Evolutionary conservation across 1,284 basidiomycete species (phyloP), one percentile per base, ranked within the genome.

Genomic region (Cerrena zonata): DNA sequence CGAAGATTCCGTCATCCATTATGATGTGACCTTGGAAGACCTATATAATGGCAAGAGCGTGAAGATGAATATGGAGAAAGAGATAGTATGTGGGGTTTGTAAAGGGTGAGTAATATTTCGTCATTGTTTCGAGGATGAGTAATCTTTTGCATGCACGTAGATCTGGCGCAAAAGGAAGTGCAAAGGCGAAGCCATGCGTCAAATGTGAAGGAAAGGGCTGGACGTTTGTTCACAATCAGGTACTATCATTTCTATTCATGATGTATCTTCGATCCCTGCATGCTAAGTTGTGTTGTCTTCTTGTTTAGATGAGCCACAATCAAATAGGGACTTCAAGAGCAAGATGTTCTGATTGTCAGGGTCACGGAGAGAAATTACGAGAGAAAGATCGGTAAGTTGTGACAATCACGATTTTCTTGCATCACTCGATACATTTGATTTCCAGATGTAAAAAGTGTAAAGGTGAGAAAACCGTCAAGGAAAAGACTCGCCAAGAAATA

Each of bases 371-470:
- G 61, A 89, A 83, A 60, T 68, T 95, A 37, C 82, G 86, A 50
- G 93, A 95, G 58, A 95, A 95, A 65, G 94, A 97, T 58, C 76
- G 84, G 86, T 91, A 58, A 48, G 77, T 64, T 24, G 2, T 5
- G 23, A 46, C 7, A 19, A 10, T 23, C 11, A 45, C 25, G 13
- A 22, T 5, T 23, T 10, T 5, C 43, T 7, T 10, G n/a, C 37
- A 27, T 30, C 18, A 13, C 22, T 23, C 19, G 34, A 23, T 26
- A 21, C 44, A 38, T 41, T 46, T 34, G 30, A 15, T 15, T 34
- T 7, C 22, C 60, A 94, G 91, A 56, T 98, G 94, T 75, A 97
- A 94, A 70, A 94, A 91, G 65, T 99, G 94, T 70, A 94, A 95
- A 64, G 94, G 94, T 7, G 78, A 80, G 49, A 89, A 87, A 66